These are phyloP conservation scores for Biscogniauxia marginata DNA, from an alignment of 2,329 filamentous ascomycete genomes.

Conservation along the genomic window DNA sequence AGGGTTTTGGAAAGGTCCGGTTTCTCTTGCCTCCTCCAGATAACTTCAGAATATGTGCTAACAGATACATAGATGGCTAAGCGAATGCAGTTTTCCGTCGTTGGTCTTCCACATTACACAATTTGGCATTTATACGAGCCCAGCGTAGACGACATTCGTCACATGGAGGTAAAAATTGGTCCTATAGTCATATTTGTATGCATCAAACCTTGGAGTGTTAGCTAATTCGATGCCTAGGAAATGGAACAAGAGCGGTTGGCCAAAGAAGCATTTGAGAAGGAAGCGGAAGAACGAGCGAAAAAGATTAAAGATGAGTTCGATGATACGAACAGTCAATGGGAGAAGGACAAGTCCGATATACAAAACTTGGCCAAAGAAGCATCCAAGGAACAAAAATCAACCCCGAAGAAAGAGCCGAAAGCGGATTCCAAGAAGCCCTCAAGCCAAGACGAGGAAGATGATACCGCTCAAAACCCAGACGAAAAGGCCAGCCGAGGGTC, in stretches of 20 bases:
- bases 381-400: constrained; percentile 25
- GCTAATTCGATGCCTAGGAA: constrained; percentile 52
- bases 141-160: constrained; percentile 93
- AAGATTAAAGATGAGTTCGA: constrained; percentile 81
- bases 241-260: constrained; percentile 87
- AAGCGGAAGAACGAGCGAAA: constrained; percentile 68
- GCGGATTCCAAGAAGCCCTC: constrained; percentile 10
- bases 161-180: constrained; percentile 72
- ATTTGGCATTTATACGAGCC: constrained; percentile 99
- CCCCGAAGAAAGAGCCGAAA: constrained; percentile 19
- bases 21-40: constrained; percentile 7
- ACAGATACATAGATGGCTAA: constrained; percentile 75
- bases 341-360: constrained; percentile 82
- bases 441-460: constrained; percentile 1
- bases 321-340: constrained; percentile 77
- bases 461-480: background rate
- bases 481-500: background rate
- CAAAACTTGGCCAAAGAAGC: constrained; percentile 64
- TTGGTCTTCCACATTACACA: constrained; percentile 94
- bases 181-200: background rate
- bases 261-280: constrained; percentile 76
- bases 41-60: constrained; percentile 12
- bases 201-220: background rate
- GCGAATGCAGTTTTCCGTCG: constrained; percentile 91
- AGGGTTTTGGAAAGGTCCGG: constrained; percentile 93